Evolutionary conservation across 2,329 filamentous ascomycete genomes (phyloP), one percentile per base, ranked within the genome.

Genomic region (Ophiostoma pallidulum): DNA sequence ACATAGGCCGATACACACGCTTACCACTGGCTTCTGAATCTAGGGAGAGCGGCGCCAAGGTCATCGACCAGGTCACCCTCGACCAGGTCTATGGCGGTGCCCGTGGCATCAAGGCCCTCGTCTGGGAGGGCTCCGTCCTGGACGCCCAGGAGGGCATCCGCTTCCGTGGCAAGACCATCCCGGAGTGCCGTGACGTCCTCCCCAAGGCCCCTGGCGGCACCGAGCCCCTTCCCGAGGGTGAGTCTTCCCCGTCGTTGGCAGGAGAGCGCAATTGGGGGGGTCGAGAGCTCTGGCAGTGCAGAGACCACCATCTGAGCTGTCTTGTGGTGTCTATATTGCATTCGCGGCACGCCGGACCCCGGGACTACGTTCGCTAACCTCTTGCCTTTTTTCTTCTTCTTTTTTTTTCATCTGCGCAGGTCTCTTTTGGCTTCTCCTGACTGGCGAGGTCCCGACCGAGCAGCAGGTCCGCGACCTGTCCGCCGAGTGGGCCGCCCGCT

Each of bases 71-170:
- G 80, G 88, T 98, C 67, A 98, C 92, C 53, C 86, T 98, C 58
- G 92, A 97, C 78, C 92, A 98, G 76, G 92, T 95, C 66, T 98
- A 97, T 70, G 92, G 92, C 68, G 92, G 92, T 82, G 92, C 92
- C 65, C 91, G 92, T 76, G 91, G 92, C 64, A 94, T 98, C 75
- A 98, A 97, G 82, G 84, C 84, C 60, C 84, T 98, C 54, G 92
- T 98, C 62, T 98, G 92, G 92, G 92, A 98, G 75, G 84, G 91
- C 62, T 98, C 92, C 63, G 92, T 98, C 61, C 85, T 98, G 63
- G 92, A 98, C 73, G 80, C 91, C 50, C 89, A 97, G 77, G 92
- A 98, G 80, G 92, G 92, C 74, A 98, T 98, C 72, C 87, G 92
- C 62, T 98, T 98, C 84, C 85, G 92, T 67, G 92, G 92, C 75